phyloP scores from a whole-genome alignment of 2,329 filamentous ascomycete genomes.

The Thelonectria discophora region DNA sequence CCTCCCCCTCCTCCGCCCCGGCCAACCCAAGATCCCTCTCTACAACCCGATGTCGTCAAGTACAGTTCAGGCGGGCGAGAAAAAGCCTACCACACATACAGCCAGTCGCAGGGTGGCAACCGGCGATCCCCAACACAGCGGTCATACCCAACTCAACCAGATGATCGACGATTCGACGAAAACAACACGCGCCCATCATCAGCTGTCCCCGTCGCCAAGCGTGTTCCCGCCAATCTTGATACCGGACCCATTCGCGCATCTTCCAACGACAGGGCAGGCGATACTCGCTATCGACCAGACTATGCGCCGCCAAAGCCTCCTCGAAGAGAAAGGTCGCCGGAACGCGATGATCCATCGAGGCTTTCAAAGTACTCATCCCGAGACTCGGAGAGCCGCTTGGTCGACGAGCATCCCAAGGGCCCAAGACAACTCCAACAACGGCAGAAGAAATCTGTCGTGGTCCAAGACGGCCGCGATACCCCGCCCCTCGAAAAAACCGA shows the following conservation, averaged over 20 bases:
- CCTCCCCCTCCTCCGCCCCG: slow-evolving; percentile 42
- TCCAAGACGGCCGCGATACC: slow-evolving; percentile 47
- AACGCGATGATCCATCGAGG: slow-evolving; percentile 33
- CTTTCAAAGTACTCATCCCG: slow-evolving; percentile 34
- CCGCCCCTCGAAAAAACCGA: slow-evolving; percentile 40
- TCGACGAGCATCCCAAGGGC: slow-evolving; percentile 50
- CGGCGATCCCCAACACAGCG: slow-evolving; percentile 44
- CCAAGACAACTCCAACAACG: slow-evolving; percentile 42
- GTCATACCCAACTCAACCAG: slow-evolving; percentile 43
- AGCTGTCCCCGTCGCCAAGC: slow-evolving; percentile 42
- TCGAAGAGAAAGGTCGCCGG: slow-evolving; percentile 45
- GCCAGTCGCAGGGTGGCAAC: slow-evolving; percentile 26
- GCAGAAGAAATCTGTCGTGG: slow-evolving; percentile 47
- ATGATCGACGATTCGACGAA: slow-evolving; percentile 41
- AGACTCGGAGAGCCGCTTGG: slow-evolving; percentile 48
- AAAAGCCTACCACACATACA: slow-evolving; percentile 50
- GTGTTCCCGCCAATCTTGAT: slow-evolving; percentile 41
- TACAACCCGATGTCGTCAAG: slow-evolving; percentile 56
- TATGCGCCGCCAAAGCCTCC: slow-evolving; percentile 40
- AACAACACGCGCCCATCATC: slow-evolving; percentile 39
- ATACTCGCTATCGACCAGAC: slow-evolving; percentile 41
- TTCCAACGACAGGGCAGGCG: slow-evolving; percentile 47
- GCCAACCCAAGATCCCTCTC: slow-evolving; percentile 45
- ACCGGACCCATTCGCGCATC: slow-evolving; percentile 39
- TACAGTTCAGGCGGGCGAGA: slow-evolving; percentile 54